Evolutionary conservation across 1,139 yeast species (phyloP).

Genomic region (Yamadazyma buinensis): DNA sequence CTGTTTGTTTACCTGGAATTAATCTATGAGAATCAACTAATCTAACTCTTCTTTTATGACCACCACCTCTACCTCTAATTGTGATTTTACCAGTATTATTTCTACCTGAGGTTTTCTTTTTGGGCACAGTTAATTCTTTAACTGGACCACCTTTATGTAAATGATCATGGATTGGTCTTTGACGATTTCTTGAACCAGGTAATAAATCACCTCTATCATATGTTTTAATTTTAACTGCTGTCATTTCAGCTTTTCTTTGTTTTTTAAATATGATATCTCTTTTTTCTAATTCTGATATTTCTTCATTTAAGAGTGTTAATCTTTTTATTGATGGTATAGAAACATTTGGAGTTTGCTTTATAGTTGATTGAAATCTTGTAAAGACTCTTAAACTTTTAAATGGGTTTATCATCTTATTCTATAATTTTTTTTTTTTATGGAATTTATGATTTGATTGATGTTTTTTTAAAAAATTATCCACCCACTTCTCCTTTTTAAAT

Average conservation of each 20-base stretch:
- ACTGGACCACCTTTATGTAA: conserved; percentile 84
- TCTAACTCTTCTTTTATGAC: conserved; percentile 85
- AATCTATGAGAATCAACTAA: conserved; percentile 72
- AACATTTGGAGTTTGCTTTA: neutral
- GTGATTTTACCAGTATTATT: conserved; percentile 86
- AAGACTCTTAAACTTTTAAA: conserved; percentile 1
- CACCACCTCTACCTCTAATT: conserved; percentile 96
- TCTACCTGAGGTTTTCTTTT: conserved; percentile 81
- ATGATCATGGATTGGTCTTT: conserved; percentile 83
- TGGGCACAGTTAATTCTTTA: conserved; percentile 68
- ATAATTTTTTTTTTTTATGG: too few species aligned
- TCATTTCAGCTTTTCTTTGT: conserved; percentile 70
- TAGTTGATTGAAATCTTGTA: conserved; percentile 12
- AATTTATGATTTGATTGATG: too few species aligned
- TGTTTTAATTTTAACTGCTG: conserved; percentile 66
- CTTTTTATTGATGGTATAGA: neutral
- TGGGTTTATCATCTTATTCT: too few species aligned
- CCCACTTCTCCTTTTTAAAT: too few species aligned
- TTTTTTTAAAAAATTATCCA: too few species aligned
- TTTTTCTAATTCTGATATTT: conserved; percentile 67
- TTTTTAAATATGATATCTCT: conserved; percentile 71
- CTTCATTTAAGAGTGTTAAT: conserved; percentile 18
- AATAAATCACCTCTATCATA: conserved; percentile 70
- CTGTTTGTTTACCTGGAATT: conserved; percentile 70
- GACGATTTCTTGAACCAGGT: conserved; percentile 88